Conservation (phyloP, 2,329 filamentous ascomycete genomes). For the Aureobasidium sp. region DNA sequence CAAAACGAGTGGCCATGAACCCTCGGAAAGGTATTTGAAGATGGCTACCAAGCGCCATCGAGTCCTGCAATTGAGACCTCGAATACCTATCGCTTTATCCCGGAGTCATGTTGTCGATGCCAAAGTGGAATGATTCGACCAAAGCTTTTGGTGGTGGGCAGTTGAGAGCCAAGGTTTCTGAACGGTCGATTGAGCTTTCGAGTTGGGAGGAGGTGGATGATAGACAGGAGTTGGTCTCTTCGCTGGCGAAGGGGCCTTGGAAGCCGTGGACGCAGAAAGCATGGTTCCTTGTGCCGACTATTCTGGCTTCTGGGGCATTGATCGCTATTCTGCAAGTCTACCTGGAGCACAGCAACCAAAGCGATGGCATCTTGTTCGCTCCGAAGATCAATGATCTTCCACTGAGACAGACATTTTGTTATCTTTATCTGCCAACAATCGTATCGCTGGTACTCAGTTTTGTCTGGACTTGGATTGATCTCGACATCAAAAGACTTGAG, state of each 20-base stretch:
- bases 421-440: conserved; percentile 47
- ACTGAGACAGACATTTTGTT: conserved; percentile 28
- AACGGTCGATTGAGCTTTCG: not conserved
- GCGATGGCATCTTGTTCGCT: conserved; percentile 38
- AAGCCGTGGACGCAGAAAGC: not conserved
- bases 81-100: not conserved
- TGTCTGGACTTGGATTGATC: conserved; percentile 51
- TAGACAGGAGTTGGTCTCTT: not conserved
- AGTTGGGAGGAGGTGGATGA: not conserved
- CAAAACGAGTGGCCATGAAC: not conserved
- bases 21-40: not conserved
- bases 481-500: conserved; percentile 51
- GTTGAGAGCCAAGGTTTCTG: not conserved
- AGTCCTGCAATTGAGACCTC: not conserved
- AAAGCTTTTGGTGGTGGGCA: not conserved
- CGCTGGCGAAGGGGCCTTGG: not conserved
- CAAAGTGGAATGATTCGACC: not conserved
- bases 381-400: conserved; percentile 32
- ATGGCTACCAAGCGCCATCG: not conserved
- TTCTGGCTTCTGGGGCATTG: conserved; percentile 24
- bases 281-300: conserved; percentile 1
- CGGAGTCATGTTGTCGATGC: not conserved
- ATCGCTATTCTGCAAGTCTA: conserved; percentile 40
- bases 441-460: conserved; percentile 48
- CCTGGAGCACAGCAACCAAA: conserved; percentile 29